A percentile compares a stretch with the other conserved stretches of the same genome.
Conservation (phyloP, 2,329 filamentous ascomycete genomes). For the Paraconiothyrium sp. region DNA sequence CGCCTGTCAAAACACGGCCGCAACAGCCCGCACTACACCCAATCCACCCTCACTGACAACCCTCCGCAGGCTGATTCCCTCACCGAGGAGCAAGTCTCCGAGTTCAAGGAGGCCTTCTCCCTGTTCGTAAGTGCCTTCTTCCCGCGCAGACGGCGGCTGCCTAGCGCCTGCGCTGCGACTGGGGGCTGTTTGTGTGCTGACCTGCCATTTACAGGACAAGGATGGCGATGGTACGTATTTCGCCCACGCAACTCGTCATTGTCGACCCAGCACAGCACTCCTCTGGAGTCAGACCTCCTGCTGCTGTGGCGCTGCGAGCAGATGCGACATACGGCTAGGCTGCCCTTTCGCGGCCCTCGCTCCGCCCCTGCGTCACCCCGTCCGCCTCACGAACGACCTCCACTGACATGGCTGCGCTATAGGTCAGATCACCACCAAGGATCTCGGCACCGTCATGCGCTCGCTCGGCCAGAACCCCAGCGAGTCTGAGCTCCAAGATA, state of each 20-base stretch:
- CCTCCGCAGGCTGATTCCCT: slow-evolving; percentile 86
- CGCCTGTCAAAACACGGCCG: slow-evolving; percentile 45
- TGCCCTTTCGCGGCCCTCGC: slow-evolving; percentile 13
- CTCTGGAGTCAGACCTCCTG: background rate
- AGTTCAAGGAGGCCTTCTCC: slow-evolving; percentile 99
- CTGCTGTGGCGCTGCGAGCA: background rate
- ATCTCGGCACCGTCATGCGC: slow-evolving; percentile 71
- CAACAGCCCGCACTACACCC: slow-evolving; percentile 27
- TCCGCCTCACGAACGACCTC: slow-evolving; percentile 15
- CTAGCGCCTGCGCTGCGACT: slow-evolving; percentile 27
- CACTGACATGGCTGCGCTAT: slow-evolving; percentile 36
- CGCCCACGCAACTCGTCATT: background rate
- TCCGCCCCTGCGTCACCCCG: slow-evolving; percentile 22
- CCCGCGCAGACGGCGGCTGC: slow-evolving; percentile 31
- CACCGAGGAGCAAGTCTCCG: slow-evolving; percentile 99
- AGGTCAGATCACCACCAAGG: slow-evolving; percentile 72
- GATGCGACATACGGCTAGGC: slow-evolving; percentile 11
- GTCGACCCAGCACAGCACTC: background rate
- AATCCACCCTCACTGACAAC: slow-evolving; percentile 34
- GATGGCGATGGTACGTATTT: slow-evolving; percentile 63
- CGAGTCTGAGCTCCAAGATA: slow-evolving; percentile 70
- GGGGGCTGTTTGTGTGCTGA: slow-evolving; percentile 36
- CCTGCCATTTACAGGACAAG: slow-evolving; percentile 59
- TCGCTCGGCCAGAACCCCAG: slow-evolving; percentile 71
- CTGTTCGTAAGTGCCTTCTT: slow-evolving; percentile 83